Evolutionary conservation across 2,329 filamentous ascomycete genomes (phyloP).

Genomic region (Gliomastix tumulicola): DNA sequence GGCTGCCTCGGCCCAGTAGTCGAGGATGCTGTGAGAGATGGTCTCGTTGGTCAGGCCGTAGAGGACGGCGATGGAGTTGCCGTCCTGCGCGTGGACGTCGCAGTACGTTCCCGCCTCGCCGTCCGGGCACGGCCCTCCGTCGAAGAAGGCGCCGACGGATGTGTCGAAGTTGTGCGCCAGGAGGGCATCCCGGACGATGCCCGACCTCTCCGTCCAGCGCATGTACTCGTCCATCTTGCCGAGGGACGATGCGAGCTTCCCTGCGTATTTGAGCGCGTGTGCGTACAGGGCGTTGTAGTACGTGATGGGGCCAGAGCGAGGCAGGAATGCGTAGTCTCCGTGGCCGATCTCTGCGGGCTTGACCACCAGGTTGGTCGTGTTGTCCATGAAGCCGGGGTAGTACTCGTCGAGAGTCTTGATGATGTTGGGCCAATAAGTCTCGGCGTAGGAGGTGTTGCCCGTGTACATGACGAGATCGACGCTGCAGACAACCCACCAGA

Average conservation of each 20-base stretch:
- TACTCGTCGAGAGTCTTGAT: slow-evolving; percentile 33
- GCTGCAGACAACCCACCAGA: slow-evolving; percentile 44
- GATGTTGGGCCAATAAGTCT: slow-evolving; percentile 32
- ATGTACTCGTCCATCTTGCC: slow-evolving; percentile 20
- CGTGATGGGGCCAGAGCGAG: slow-evolving; percentile 36
- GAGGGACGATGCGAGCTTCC: slow-evolving; percentile 28
- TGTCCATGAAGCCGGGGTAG: slow-evolving; percentile 34
- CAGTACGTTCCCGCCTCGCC: slow-evolving; percentile 13
- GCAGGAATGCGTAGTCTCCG: slow-evolving; percentile 45
- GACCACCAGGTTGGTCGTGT: slow-evolving; percentile 27
- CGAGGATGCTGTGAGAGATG: slow-evolving; percentile 24
- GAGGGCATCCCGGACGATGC: slow-evolving; percentile 23
- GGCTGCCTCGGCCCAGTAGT: slow-evolving; percentile 27
- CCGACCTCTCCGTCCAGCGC: slow-evolving; percentile 30
- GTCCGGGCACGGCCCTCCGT: slow-evolving; percentile 25
- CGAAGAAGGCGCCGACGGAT: slow-evolving; percentile 34
- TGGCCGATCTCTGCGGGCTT: slow-evolving; percentile 29
- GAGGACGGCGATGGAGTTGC: slow-evolving; percentile 40
- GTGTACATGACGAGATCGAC: slow-evolving; percentile 43
- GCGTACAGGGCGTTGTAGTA: slow-evolving; percentile 48
- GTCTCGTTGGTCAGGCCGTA: slow-evolving; percentile 20
- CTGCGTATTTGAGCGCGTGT: slow-evolving; percentile 34
- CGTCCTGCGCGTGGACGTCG: slow-evolving; percentile 38
- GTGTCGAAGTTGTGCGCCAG: slow-evolving; percentile 32
- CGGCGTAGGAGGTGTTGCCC: slow-evolving; percentile 32